Evolutionary conservation across 495 filamentous ascomycete genomes (phyloP), one percentile per base, ranked within the genome.

Genomic region (Tuber umbilicatum): DNA sequence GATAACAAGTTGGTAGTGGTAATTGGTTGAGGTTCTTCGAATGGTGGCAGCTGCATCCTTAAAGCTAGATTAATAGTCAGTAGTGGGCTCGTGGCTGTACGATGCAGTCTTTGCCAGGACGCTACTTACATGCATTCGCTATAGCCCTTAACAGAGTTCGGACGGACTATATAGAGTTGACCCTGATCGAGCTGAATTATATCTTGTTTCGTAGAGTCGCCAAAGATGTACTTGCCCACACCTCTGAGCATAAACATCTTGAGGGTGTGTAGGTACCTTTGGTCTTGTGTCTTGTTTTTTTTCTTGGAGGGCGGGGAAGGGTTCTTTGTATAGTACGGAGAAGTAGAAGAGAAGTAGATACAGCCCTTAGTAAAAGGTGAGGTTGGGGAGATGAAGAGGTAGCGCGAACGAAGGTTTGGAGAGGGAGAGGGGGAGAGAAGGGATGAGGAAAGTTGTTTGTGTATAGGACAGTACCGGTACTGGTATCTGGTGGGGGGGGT

Each of bases 131-230:
- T 97, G 79, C 97, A 92, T 84, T 99, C 96, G 0, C 93, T 97
- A 80, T 97, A 97, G 74, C 95, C 95, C 84, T 99, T 99, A 42
- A 94, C 92, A 2, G 95, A 99, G 41, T 93, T 87, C 7, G 95
- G 95, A 76, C 95, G 92, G 80, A 99, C 96, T 73, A 99, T 91
- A 83, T 97, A 99, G 42, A 99, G 92, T 85, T 97, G 93, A 78
- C 95, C 95, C 83, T 97, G 92, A 9, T 95, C 89, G 42, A 99
- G 90, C 80, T 97, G 93, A 83, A 97, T 93, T 82, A 99, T 91
- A 83, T 98, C 95, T 78, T 88, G 86, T 86, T 97, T 97, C 75
- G 91, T 94, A 74, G 89, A 90, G 84, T 97, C 93, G 76, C 92
- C 92, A 79, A 99, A 98, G 79, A 99, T 88, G 74, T 93, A 90